Conservation (phyloP, 139 green algal genomes). For the Penium margaritaceum region DNA sequence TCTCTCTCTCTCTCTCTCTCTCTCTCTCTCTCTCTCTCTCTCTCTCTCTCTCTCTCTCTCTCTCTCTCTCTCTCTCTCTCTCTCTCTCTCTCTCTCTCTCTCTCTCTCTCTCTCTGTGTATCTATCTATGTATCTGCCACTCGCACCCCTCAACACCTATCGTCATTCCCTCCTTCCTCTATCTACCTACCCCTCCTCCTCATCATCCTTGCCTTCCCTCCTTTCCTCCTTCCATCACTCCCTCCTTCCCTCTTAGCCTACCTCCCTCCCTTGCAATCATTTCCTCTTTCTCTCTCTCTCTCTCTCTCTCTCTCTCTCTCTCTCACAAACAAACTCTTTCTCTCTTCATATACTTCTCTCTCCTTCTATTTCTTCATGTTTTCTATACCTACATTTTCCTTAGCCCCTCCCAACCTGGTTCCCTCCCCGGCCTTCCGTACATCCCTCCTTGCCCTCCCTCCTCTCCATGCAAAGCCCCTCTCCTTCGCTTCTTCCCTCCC, state of each 20-base stretch:
- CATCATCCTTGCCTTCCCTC: not conserved
- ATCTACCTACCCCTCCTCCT: not conserved
- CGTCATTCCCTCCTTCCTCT: not conserved
- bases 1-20: no score
- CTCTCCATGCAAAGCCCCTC: no score
- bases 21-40: constrained; percentile 1
- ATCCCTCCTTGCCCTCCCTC: no score
- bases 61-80: constrained; percentile 3
- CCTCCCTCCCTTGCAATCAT: not conserved
- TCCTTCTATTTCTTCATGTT: no score
- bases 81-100: constrained; percentile 1
- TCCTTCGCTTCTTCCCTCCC: no score
- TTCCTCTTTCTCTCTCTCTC: not conserved
- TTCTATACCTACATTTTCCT: no score
- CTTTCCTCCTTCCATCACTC: not conserved
- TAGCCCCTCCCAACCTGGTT: no score
- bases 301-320: not conserved
- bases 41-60: not conserved
- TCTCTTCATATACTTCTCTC: no score
- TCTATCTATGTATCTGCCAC: not conserved
- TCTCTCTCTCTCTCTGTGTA: not conserved
- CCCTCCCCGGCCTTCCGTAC: no score
- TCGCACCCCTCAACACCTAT: not conserved
- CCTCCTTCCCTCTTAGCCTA: not conserved
- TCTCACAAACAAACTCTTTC: constrained; percentile 5